Evolutionary conservation across 768 basidiomycete species (phyloP).

Genomic region (Gelatoporia subvermispora): DNA sequence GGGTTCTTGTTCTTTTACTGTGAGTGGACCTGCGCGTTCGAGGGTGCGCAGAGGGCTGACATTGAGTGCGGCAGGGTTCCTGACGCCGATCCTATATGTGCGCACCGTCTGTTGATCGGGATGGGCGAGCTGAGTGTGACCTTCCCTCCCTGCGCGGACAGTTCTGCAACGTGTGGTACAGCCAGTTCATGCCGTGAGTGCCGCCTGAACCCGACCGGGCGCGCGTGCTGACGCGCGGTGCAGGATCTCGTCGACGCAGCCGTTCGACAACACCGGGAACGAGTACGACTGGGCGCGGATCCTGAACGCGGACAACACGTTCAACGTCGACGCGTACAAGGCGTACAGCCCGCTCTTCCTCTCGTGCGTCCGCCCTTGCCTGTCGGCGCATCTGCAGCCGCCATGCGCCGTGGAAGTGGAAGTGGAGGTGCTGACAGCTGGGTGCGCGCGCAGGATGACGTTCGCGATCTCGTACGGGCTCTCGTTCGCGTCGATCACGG

Average conservation of each 20-base stretch:
- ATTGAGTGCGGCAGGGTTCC: constrained; percentile 31
- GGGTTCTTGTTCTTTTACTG: constrained; percentile 44
- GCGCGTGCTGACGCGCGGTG: constrained; percentile 15
- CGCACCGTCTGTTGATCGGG: too few relatives aligned
- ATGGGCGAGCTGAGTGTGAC: constrained; percentile 1
- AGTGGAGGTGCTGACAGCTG: too few relatives aligned
- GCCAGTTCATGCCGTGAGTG: constrained; percentile 53
- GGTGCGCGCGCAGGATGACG: constrained; percentile 25
- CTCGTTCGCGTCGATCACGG: constrained; percentile 41
- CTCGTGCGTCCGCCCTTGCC: constrained; percentile 24
- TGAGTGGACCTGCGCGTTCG: constrained; percentile 9
- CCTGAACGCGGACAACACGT: constrained; percentile 29
- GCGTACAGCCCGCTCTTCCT: constrained; percentile 43
- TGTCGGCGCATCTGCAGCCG: constrained; percentile 34
- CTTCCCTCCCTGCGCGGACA: neutral
- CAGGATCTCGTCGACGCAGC: constrained; percentile 18
- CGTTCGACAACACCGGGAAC: constrained; percentile 33
- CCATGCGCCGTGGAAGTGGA: too few relatives aligned
- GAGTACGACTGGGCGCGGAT: constrained; percentile 38
- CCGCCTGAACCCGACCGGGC: neutral
- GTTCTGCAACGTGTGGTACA: constrained; percentile 47
- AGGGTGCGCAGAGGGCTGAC: neutral
- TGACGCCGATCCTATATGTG: constrained; percentile 32
- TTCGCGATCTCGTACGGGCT: constrained; percentile 38
- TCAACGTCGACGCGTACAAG: constrained; percentile 34